A percentile compares a stretch with the other conserved stretches of the same genome.
These are phyloP conservation scores for Ganoderma multipileum DNA, from an alignment of 1,284 basidiomycete genomes.

Conservation along the genomic window DNA sequence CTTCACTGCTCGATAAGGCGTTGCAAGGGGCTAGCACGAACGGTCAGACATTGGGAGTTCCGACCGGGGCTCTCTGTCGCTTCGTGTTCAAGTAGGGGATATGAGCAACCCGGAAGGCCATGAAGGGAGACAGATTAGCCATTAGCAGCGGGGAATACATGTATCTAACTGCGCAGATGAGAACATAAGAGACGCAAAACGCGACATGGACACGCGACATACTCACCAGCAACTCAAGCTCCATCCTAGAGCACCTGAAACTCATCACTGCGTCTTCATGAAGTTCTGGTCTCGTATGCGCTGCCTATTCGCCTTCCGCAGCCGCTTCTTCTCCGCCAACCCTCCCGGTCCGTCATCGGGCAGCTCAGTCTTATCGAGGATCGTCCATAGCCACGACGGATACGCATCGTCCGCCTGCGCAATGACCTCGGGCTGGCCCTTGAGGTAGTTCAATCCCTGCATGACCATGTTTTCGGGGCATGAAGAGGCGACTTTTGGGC, in stretches of 20 bases:
- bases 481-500: conserved; percentile 49
- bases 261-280: conserved; percentile 71
- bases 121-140: conserved; percentile 5
- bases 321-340: conserved; percentile 63
- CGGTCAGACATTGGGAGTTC: neutral
- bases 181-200: neutral
- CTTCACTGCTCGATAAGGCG: neutral
- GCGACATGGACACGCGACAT: neutral
- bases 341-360: conserved; percentile 77
- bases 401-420: conserved; percentile 87
- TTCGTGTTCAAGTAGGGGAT: neutral
- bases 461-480: conserved; percentile 77
- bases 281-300: conserved; percentile 78
- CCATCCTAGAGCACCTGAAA: neutral
- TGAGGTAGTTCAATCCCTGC: conserved; percentile 82
- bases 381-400: conserved; percentile 89
- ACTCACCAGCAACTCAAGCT: conserved; percentile 22
- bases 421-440: conserved; percentile 82
- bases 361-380: conserved; percentile 65
- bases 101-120: neutral
- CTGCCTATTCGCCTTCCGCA: conserved; percentile 68
- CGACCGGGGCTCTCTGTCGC: neutral
- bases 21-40: neutral
- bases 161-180: conserved; percentile 14
- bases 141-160: conserved; percentile 24